Percentiles rank a stretch among this genome's conserved stretches.
Conservation (phyloP, 257 asterid genomes). For the Mitragyna speciosa region DNA sequence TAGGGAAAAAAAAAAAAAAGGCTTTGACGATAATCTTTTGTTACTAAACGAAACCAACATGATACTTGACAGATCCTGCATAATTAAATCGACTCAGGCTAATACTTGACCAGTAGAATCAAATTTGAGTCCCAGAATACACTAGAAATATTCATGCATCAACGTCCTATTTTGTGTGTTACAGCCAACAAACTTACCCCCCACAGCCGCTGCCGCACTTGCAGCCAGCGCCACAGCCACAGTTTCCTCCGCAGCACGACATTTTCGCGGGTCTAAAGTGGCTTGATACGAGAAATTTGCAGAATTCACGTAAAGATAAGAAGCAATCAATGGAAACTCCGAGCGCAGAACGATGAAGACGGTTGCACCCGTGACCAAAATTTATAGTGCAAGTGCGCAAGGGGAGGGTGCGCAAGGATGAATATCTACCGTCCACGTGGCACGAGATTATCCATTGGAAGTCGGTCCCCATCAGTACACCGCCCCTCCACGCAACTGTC, state of each 20-base stretch:
- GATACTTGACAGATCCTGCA: too few species aligned
- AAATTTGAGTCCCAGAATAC: too few species aligned
- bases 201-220: constrained; percentile 64
- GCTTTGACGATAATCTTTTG: background rate
- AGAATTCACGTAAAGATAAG: background rate
- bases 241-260: constrained; percentile 79
- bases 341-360: background rate
- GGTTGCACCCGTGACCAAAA: background rate
- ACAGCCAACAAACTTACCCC: constrained; percentile 38
- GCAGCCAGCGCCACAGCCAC: constrained; percentile 70
- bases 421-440: constrained; percentile 53
- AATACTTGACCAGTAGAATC: too few species aligned
- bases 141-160: background rate
- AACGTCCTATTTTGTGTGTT: background rate
- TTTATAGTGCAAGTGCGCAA: constrained; percentile 42
- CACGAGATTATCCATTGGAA: constrained; percentile 28
- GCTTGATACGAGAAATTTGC: too few species aligned
- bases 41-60: too few species aligned
- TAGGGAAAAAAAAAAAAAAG: background rate
- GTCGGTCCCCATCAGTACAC: constrained; percentile 17
- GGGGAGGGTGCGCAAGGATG: background rate
- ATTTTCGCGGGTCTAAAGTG: constrained; percentile 12
- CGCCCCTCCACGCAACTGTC: constrained; percentile 28
- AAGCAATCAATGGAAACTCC: background rate
- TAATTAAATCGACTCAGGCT: too few species aligned